Evolutionary conservation across 1,139 yeast genomes (phyloP).

Genomic region (Debaryomycetaceae sp.): DNA sequence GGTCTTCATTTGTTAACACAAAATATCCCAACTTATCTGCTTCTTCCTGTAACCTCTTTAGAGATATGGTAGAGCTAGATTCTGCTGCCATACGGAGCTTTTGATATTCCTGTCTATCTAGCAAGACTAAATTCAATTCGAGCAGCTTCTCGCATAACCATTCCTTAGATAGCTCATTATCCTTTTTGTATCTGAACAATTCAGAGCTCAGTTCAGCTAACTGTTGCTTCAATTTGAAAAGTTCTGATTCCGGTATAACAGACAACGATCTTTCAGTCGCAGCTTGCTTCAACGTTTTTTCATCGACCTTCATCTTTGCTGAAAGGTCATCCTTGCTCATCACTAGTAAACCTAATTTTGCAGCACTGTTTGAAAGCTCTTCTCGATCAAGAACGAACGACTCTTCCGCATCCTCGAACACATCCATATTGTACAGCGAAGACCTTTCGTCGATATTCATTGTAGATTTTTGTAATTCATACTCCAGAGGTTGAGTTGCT

Average conservation of each 20-base stretch:
- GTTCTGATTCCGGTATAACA: conserved; percentile 22
- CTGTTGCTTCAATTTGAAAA: conserved; percentile 28
- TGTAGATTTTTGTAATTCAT: neutral
- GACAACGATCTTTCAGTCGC: conserved; percentile 14
- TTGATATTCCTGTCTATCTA: conserved; percentile 30
- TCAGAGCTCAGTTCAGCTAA: conserved; percentile 32
- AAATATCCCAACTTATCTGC: conserved; percentile 34
- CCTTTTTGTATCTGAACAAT: conserved; percentile 21
- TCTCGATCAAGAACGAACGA: conserved; percentile 27
- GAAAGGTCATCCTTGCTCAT: conserved; percentile 18
- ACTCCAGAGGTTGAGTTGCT: neutral
- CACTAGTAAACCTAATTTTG: conserved; percentile 36
- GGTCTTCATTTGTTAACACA: conserved; percentile 38
- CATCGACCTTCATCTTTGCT: conserved; percentile 15
- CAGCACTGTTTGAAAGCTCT: conserved; percentile 27
- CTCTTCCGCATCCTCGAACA: conserved; percentile 34
- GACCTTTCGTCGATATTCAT: neutral
- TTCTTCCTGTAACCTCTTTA: conserved; percentile 14
- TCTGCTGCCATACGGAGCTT: conserved; percentile 15
- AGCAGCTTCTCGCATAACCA: conserved; percentile 31
- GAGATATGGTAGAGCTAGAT: conserved; percentile 12
- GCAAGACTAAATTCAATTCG: conserved; percentile 34
- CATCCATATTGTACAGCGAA: conserved; percentile 3
- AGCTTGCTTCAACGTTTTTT: conserved; percentile 12
- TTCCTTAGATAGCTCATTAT: conserved; percentile 19